A percentile compares a stretch with the other conserved stretches of the same genome.
Evolutionary conservation across 805 yeast species (phyloP).

Genomic region (Metschnikowia kofuensis): DNA sequence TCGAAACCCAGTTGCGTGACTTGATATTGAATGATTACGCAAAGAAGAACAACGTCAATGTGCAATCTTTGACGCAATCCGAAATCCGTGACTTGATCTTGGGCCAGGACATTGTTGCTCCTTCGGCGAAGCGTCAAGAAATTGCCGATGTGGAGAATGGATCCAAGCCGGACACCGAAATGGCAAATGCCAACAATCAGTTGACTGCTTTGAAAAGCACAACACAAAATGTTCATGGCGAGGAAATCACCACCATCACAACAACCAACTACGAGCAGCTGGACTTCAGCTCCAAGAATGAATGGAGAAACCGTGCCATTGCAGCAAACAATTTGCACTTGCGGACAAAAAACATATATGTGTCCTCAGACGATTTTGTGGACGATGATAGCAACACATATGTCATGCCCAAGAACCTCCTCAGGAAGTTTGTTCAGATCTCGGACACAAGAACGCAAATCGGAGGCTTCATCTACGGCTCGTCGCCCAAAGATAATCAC

Average conservation of each 20-base stretch:
- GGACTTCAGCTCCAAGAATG: constrained; percentile 76
- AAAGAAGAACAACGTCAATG: constrained; percentile 78
- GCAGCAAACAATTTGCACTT: constrained; percentile 69
- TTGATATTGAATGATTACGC: constrained; percentile 83
- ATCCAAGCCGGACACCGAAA: constrained; percentile 32
- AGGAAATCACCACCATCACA: constrained; percentile 90
- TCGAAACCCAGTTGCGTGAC: constrained; percentile 86
- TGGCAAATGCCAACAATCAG: constrained; percentile 43
- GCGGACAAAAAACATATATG: constrained; percentile 69
- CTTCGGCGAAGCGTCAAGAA: constrained; percentile 82
- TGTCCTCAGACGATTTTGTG: constrained; percentile 55
- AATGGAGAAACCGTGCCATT: constrained; percentile 88
- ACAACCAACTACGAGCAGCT: constrained; percentile 86
- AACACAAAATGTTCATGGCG: constrained; percentile 91
- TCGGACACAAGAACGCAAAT: constrained; percentile 80
- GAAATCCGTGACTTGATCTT: constrained; percentile 91
- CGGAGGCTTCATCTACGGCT: constrained; percentile 78
- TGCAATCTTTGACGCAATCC: constrained; percentile 83
- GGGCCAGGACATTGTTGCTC: constrained; percentile 91
- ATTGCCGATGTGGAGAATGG: constrained; percentile 65
- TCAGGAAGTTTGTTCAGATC: constrained; percentile 73
- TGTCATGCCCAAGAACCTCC: constrained; percentile 77
- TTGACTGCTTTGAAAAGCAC: constrained; percentile 76
- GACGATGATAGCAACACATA: constrained; percentile 58
- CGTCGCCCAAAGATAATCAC: constrained; percentile 67